A percentile compares a stretch with the other conserved stretches of the same genome.
Evolutionary conservation across 352 stramenopile species (phyloP).

Genomic region (Phytophthora cactorum): DNA sequence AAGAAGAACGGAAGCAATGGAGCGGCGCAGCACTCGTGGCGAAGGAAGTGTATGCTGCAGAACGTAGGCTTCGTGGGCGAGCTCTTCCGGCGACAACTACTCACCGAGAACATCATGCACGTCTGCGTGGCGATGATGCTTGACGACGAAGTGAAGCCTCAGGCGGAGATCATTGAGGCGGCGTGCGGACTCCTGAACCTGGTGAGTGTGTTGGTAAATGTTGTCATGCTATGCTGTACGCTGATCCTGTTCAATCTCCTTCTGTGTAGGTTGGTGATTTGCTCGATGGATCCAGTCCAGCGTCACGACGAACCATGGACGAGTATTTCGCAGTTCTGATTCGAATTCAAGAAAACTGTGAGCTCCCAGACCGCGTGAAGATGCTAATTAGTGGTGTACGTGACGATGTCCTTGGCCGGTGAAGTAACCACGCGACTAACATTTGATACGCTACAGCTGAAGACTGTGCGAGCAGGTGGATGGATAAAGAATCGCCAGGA

Average conservation of each 20-base stretch:
- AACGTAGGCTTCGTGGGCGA: slow-evolving; percentile 80
- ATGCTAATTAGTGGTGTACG: slow-evolving; percentile 61
- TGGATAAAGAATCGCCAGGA: slow-evolving; percentile 67
- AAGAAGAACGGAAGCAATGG: slow-evolving; percentile 29
- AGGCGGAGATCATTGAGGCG: slow-evolving; percentile 70
- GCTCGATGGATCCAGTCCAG: slow-evolving; percentile 82
- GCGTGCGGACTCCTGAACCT: slow-evolving; percentile 67
- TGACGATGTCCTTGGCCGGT: neutral
- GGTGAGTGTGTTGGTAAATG: slow-evolving; percentile 25
- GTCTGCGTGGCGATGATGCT: slow-evolving; percentile 88
- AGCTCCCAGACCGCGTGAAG: slow-evolving; percentile 43
- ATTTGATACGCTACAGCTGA: slow-evolving; percentile 39
- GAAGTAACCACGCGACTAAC: slow-evolving; percentile 3
- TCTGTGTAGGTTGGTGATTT: slow-evolving; percentile 72
- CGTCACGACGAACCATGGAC: slow-evolving; percentile 81
- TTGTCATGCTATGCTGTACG: too few species aligned
- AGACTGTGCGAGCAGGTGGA: slow-evolving; percentile 46
- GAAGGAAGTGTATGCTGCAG: slow-evolving; percentile 75
- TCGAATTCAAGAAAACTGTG: slow-evolving; percentile 52
- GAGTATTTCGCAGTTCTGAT: slow-evolving; percentile 81
- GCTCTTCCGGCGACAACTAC: slow-evolving; percentile 76
- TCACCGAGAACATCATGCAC: slow-evolving; percentile 88
- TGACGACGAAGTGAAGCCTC: slow-evolving; percentile 69
- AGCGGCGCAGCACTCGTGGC: slow-evolving; percentile 63
- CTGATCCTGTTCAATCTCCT: too few species aligned